These are phyloP conservation scores for Thalassiosira mediterranea DNA, from an alignment of 352 stramenopile genomes.

Conservation along the genomic window DNA sequence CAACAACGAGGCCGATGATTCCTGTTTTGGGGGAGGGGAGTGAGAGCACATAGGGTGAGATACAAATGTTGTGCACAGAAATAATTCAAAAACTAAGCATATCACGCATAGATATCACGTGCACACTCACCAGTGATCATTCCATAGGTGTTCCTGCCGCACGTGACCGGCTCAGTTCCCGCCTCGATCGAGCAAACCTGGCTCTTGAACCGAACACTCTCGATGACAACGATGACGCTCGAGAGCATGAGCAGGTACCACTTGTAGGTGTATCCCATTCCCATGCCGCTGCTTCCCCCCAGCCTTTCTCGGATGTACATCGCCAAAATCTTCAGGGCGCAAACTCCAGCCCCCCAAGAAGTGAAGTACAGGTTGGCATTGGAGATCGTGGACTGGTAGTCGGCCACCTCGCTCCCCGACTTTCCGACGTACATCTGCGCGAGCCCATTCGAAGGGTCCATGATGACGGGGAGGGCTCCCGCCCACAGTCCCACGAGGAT, in stretches of 20 bases:
- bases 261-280: slow-evolving; percentile 46
- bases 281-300: slow-evolving; percentile 14
- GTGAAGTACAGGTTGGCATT: slow-evolving; percentile 60
- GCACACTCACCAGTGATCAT: slow-evolving; percentile 46
- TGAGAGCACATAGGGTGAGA: slow-evolving; percentile 4
- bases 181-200: slow-evolving; percentile 49
- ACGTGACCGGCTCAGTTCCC: slow-evolving; percentile 35
- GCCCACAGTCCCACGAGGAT: slow-evolving; percentile 43
- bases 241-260: slow-evolving; percentile 54
- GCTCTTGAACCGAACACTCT: slow-evolving; percentile 52
- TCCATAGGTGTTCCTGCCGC: slow-evolving; percentile 46
- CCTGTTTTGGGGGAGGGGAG: slow-evolving; percentile 10
- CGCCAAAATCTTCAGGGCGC: slow-evolving; percentile 31
- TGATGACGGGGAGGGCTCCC: slow-evolving; percentile 46
- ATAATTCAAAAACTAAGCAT: slow-evolving; percentile 4
- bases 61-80: neutral
- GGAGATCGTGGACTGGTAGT: slow-evolving; percentile 53
- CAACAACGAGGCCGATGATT: slow-evolving; percentile 41
- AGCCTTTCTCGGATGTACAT: slow-evolving; percentile 47
- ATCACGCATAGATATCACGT: neutral
- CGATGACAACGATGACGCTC: slow-evolving; percentile 50
- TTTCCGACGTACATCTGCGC: slow-evolving; percentile 53
- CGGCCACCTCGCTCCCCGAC: slow-evolving; percentile 7
- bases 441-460: slow-evolving; percentile 48
- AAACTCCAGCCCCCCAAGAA: slow-evolving; percentile 31